Evolutionary conservation across 352 stramenopile species (phyloP), one percentile per base, ranked within the genome.

Genomic region (Pythium insidiosum): DNA sequence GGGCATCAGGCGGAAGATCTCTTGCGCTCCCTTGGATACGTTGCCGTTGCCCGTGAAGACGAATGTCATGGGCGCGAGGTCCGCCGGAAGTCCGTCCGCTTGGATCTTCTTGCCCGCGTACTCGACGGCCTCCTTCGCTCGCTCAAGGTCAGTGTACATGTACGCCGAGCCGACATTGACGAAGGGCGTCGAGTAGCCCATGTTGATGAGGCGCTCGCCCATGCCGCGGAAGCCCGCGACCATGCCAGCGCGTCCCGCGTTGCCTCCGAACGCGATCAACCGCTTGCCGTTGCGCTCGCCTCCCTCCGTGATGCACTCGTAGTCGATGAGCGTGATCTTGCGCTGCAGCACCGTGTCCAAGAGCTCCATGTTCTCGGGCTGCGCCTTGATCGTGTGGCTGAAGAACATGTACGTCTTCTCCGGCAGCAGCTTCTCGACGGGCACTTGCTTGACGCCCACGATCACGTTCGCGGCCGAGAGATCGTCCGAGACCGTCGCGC

Each of bases 401-500:
- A 98, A 98, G 69, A 98, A 98, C 51, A 98, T 79, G 61, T 97
- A 98, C 18, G 90, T 97, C 66, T 97, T 97, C 28, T 97, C 73
- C 6, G 73, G 43, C 36, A 97, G 61, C 31, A 98, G 63, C 40
- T 80, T 53, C 13, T 77, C 58, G 50, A 79, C 78, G 11, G 76
- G 80, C 36, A 96, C 83, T 47, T 97, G 84, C 67, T 98, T 98
- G 50, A 98, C 92, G 58, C 94, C 93, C 42, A 98, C 76, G 52
- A 98, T 95, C 37, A 98, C 69, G 48, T 88, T 87, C 25, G 87
- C 91, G 12, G 58, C 47, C 20, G 59, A 73, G 6, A 98, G 54
- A 52, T 97, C 87, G 18, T 98, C 90, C 31, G 66, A 79, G 29
- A 98, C 43, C 5, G 53, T 82, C 2, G 95, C 95, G 25, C 94